These are phyloP conservation scores for Umbelopsis sp. DNA, from an alignment of 192 early-diverging fungal genomes.

Conservation along the genomic window DNA sequence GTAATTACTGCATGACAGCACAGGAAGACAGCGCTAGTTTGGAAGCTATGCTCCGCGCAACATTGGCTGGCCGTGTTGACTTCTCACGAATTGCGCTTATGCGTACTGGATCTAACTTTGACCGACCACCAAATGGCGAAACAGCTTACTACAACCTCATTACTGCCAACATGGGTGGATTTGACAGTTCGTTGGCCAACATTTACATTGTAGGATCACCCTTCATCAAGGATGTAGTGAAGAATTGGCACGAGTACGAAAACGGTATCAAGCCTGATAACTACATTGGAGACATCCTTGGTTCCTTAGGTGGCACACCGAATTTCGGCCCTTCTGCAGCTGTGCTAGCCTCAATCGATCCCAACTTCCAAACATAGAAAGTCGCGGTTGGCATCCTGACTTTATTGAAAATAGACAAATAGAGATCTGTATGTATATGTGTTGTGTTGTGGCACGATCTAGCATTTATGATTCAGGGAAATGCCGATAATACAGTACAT, in stretches of 20 bases:
- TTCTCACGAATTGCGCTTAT: constrained; percentile 10
- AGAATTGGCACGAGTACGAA: constrained; percentile 12
- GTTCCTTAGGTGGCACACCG: constrained; percentile 7
- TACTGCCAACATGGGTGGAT: constrained; percentile 1
- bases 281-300: constrained; percentile 12
- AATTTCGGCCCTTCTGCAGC: constrained; percentile 11
- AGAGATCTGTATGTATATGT: background rate
- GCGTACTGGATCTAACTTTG: constrained; percentile 14
- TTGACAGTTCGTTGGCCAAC: constrained; percentile 7
- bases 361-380: constrained; percentile 12
- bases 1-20: constrained; percentile 17
- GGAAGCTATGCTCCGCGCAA: constrained; percentile 13
- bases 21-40: constrained; percentile 10
- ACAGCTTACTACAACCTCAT: constrained; percentile 10
- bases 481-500: no score
- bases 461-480: no score
- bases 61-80: constrained; percentile 6
- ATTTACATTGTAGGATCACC: constrained; percentile 12
- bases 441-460: no score
- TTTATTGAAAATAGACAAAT: constrained; percentile 4
- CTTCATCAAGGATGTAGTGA: constrained; percentile 14
- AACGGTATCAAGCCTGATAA: constrained; percentile 7
- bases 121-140: background rate
- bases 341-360: constrained; percentile 11
- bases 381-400: background rate